A percentile compares a stretch with the other conserved stretches of the same genome.
Conservation (phyloP, 352 stramenopile species). For the Phytopythium sindhum region DNA sequence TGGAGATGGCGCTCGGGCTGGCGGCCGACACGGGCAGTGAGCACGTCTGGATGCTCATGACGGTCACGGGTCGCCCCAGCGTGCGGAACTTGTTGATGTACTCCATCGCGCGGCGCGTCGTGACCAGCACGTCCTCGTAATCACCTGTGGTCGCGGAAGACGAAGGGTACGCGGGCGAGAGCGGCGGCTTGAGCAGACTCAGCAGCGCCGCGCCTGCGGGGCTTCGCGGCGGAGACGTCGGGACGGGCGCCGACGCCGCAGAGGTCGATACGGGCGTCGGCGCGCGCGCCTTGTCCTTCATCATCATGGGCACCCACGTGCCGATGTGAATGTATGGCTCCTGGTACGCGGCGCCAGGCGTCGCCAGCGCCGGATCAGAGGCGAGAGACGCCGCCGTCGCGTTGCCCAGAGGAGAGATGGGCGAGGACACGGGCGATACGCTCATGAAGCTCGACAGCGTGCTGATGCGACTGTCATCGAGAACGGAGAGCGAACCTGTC, state of each 20-base stretch:
- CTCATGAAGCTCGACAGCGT: slow-evolving; percentile 10
- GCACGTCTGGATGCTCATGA: slow-evolving; percentile 66
- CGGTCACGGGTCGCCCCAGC: slow-evolving; percentile 53
- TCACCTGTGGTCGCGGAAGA: slow-evolving; percentile 9
- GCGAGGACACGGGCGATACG: slow-evolving; percentile 5
- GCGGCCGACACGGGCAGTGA: slow-evolving; percentile 54
- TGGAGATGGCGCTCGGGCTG: slow-evolving; percentile 61
- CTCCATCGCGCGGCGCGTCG: slow-evolving; percentile 54
- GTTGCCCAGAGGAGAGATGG: slow-evolving; percentile 35
- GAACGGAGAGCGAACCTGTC: not conserved
- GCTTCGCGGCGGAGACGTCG: slow-evolving; percentile 2
- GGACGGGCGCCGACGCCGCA: not conserved
- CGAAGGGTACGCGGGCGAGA: not conserved
- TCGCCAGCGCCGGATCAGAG: not conserved
- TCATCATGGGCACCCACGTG: slow-evolving; percentile 66
- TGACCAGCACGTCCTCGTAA: slow-evolving; percentile 69
- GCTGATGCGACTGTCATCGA: slow-evolving; percentile 15
- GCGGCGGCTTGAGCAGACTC: slow-evolving; percentile 27
- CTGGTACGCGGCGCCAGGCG: slow-evolving; percentile 23
- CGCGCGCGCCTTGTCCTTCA: slow-evolving; percentile 33
- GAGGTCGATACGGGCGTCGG: not conserved
- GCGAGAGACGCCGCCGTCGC: not conserved
- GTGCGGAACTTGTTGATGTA: slow-evolving; percentile 65
- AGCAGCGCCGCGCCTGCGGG: slow-evolving; percentile 10
- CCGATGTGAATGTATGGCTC: slow-evolving; percentile 79